Base-by-base conservation (phyloP, 2,329 filamentous ascomycete species). In the Herpotrichia juniperi region DNA sequence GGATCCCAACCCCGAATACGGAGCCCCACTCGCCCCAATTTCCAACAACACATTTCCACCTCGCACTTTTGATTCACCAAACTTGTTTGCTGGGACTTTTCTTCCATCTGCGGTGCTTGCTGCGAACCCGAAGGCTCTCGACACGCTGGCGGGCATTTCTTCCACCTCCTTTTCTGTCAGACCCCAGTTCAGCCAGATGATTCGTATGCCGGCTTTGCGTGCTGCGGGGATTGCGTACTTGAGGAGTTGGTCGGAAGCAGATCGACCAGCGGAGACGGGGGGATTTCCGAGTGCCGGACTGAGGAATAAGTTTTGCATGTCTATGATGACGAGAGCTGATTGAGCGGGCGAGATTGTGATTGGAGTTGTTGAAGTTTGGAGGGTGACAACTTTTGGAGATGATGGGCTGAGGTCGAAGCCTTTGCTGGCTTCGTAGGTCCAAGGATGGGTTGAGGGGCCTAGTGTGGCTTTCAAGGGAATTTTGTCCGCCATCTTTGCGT, bases 321-420 rank as follows among this genome's bases (percentile, higher is more conserved):
- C 74, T 51, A 77, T 73, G 42, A 77, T 69, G 17, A 77, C 57
- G 14, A 77, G 69, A 7, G 73, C 69, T 1, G 74, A 72, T 53
- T 67, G 71, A 24, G 63, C 47, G 2, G 73, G 70, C 26, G 69
- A 66, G 30, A 77, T 68, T 32, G 67, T 66, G 19, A 70, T 65
- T 10, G 66, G 62, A 8, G 59, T 28, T 5, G 62, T 64, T 16
- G 64, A 62, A 21, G 68, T 71, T 50, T 61, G 43, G 22, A 71
- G 30, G 5, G 10, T 58, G 53, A 19, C 66, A 53, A 1, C 65
- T 61, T 12, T 57, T 56, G 1, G 73, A 69, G 3, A 62, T 56
- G 6, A 62, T 9, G 52, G 78, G 1, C 77, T 79, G 4, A 81
- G 73, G 56, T 81, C 74, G 63, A 80, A 80, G 42, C 76, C 78